phyloP scores from a whole-genome alignment of 73 alveolate species.

The Tetrahymena borealis region DNA sequence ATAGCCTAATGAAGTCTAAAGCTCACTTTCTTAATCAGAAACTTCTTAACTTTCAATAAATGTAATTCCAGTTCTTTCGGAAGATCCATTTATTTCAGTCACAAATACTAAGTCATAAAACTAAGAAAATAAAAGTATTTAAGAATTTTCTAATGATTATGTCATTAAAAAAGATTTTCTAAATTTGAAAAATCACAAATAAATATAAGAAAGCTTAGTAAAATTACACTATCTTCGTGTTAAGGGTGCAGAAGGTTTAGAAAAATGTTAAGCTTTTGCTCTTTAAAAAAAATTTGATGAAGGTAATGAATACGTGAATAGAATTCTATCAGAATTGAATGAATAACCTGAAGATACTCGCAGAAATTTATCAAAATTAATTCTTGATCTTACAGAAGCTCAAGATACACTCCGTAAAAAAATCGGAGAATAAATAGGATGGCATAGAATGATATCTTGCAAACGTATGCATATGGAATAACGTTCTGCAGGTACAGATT shows the following conservation, averaged over 20 bases:
- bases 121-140: neutral
- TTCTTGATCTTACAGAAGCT: neutral
- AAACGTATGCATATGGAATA: constrained; percentile 2
- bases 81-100: neutral
- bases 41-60: too few relatives aligned
- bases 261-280: neutral
- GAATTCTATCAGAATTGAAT: neutral
- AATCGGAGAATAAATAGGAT: neutral
- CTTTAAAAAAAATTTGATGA: neutral
- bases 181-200: neutral
- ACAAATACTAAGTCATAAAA: neutral
- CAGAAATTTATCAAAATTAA: neutral
- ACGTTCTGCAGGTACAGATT: neutral
- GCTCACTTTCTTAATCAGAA: too few relatives aligned
- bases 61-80: too few relatives aligned
- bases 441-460: neutral
- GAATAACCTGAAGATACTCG: neutral
- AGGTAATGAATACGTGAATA: neutral
- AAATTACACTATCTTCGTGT: neutral
- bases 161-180: neutral
- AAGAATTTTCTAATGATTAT: neutral
- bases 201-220: neutral
- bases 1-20: too few relatives aligned
- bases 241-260: neutral
- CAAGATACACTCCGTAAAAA: neutral